phyloP scores from a whole-genome alignment of 257 asterid species.

The Handroanthus guayacan region DNA sequence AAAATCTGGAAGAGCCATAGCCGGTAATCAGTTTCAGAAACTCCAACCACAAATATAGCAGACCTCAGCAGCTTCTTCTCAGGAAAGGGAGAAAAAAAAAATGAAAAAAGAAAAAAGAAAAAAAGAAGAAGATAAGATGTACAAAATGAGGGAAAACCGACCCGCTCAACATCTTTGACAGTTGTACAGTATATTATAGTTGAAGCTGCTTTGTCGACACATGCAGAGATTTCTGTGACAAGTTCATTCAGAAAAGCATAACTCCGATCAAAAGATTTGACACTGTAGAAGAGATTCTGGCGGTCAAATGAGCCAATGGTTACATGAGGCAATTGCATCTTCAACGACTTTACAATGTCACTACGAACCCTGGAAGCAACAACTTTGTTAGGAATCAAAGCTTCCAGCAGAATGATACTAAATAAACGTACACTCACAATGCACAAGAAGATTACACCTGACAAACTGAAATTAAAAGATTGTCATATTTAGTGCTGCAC shows the following conservation, averaged over 20 bases:
- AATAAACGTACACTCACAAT: conserved; percentile 5
- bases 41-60: conserved; percentile 6
- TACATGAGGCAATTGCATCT: conserved; percentile 72
- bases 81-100: background rate
- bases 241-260: conserved; percentile 64
- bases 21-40: conserved; percentile 18
- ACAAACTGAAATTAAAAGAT: conserved; percentile 1
- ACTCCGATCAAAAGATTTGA: conserved; percentile 64
- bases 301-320: conserved; percentile 96
- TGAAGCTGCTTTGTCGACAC: conserved; percentile 62
- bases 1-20: conserved; percentile 58
- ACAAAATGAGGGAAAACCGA: conserved; percentile 35
- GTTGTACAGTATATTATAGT: conserved; percentile 87
- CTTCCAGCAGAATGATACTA: conserved; percentile 17
- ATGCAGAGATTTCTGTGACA: conserved; percentile 63
- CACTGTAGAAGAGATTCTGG: conserved; percentile 84
- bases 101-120: background rate
- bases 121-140: background rate
- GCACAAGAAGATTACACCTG: conserved; percentile 24
- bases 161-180: conserved; percentile 90
- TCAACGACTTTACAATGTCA: conserved; percentile 75
- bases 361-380: conserved; percentile 68
- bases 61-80: conserved; percentile 9
- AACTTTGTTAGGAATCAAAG: conserved; percentile 13
- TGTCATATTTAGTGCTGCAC: conserved; percentile 23